Base-by-base conservation (phyloP, 2,329 filamentous ascomycete species). In the Phialemonium atrogriseum region DNA sequence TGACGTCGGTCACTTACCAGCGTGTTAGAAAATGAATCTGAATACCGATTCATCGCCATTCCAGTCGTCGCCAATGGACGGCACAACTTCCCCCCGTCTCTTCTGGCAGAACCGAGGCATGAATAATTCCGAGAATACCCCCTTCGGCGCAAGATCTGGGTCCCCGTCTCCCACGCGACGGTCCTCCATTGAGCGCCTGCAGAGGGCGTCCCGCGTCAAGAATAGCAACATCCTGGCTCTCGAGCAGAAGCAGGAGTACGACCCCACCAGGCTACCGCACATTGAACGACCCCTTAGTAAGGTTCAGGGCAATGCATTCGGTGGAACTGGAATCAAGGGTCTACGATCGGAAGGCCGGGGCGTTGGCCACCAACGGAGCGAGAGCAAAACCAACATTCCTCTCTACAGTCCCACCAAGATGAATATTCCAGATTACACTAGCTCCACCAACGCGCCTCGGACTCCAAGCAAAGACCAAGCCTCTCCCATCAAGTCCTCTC, bases 201-300 rank as follows among this genome's bases (percentile, higher is more conserved):
- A 95, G 63, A 85, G 81, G 55, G 88, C 87, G 19, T 94, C 89
- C 34, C 83, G 91, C 38, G 91, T 98, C 49, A 94, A 89, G 70
- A 96, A 94, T 65, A 95, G 89, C 71, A 94, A 81, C 62, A 95
- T 96, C 70, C 85, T 94, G 54, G 87, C 86, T 24, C 81, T 88
- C 34, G 88, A 95, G 60, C 82, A 87, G 52, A 88, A 88, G 61
- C 77, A 87, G 55, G 84, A 93, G 64, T 95, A 95, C 66, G 86
- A 95, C 56, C 86, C 88, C 17, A 73, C 80, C 34, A 75, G 77
- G 43, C 61, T 87, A 33, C 81, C 83, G 27, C 69, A 84, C 37
- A 73, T 94, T 39, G 85, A 96, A 60, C 77, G 87, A 41, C 86
- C 88, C 22, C 68, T 93, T 43, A 77, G 84, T 51, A 80, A 79